Conservation (phyloP, 495 filamentous ascomycete species). For the Talaromyces liani region DNA sequence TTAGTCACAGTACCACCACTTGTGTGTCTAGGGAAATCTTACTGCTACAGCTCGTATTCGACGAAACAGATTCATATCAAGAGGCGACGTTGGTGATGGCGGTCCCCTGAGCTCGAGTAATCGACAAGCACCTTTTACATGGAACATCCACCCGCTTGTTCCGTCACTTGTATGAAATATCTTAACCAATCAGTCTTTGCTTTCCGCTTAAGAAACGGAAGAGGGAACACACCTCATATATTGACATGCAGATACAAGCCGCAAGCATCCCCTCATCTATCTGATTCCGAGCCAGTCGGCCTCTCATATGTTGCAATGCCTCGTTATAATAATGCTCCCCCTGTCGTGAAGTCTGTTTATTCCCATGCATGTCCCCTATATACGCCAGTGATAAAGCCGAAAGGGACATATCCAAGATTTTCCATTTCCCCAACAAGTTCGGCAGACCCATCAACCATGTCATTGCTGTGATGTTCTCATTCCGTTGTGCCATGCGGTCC, state of each 20-base stretch:
- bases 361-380: conserved; percentile 6
- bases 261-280: conserved; percentile 8
- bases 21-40: neutral
- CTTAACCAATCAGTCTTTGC: neutral
- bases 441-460: conserved; percentile 6
- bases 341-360: neutral
- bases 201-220: too few relatives aligned
- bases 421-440: conserved; percentile 3
- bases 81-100: conserved; percentile 3
- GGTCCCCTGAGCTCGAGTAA: conserved; percentile 6
- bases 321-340: neutral
- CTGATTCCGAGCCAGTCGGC: neutral
- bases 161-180: conserved; percentile 4
- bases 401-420: conserved; percentile 5
- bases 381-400: conserved; percentile 4
- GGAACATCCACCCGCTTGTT: conserved; percentile 8
- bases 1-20: neutral
- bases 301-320: conserved; percentile 5
- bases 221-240: conserved; percentile 3
- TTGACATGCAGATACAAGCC: conserved; percentile 7
- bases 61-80: conserved; percentile 9
- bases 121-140: conserved; percentile 7
- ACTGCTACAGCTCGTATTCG: conserved; percentile 10
- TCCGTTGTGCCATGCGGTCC: neutral
- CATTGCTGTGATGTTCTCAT: conserved; percentile 4